Evolutionary conservation across 305 asterid genomes (phyloP), one percentile per base, ranked within the genome.

Genomic region (Lippia alba): DNA sequence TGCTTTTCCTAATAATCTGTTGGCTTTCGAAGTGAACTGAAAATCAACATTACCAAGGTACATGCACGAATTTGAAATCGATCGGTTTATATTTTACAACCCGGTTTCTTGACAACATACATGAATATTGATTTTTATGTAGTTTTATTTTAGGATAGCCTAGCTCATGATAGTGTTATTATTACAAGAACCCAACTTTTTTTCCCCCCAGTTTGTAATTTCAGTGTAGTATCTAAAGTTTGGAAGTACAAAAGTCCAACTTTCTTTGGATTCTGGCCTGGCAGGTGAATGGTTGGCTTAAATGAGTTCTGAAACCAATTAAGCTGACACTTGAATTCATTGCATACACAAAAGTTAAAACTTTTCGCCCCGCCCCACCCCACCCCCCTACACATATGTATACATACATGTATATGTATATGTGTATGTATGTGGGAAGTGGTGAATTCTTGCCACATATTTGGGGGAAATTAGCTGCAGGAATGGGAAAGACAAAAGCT

Each of bases 21-120:
- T 89, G 98, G 97, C 90, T 90, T 72, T 91, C 96, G 0, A 90
- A 89, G 83, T 90, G 83, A 78, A 68, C 32, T 33, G 61, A n/a
- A 15, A 36, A 16, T 44, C 17, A 8, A 56, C 20, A 4, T 4
- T 36, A 4, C 41, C 9, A 8, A 36, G 41, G 41, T 24, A 24
- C 30, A 24, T 24, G 3, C 30, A 24, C 39, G 36, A 67, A 11
- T 18, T 8, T 55, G 0, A 24, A 4, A 55, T 9, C n/a, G n/a
- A n/a, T n/a, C n/a, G n/a, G n/a, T n/a, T 1, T 24, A 24, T 24
- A 24, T 19, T 19, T 55, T 24, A 41, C 12, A 41, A 67, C 44
- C 41, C 46, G 20, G 11, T 33, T 8, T 44, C 14, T 57, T 45
- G 76, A 45, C 39, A 33, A 10, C 45, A 30, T 36, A 9, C 7